Base-by-base conservation (phyloP, 441 rosid species). In the Gossypium trilobum region DNA sequence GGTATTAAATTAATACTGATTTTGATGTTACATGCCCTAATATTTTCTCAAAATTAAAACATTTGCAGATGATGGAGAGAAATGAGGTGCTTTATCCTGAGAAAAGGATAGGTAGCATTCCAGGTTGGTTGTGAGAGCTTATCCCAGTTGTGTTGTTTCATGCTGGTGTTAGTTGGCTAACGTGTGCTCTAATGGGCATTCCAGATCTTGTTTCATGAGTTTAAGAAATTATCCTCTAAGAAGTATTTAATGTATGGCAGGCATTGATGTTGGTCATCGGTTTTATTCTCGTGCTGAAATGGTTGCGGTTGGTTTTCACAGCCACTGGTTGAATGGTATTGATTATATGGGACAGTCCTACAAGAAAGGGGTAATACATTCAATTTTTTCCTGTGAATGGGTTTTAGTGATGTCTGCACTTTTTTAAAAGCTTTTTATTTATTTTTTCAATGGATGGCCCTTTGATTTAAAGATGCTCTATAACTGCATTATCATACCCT, bases 241-340 rank as follows among this genome's bases (percentile, higher is more conserved):
- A 9, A 23, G 2, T 22, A 22, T 36, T 19, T 22, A 29, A 29
- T 72, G 4, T 23, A 25, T 84, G 77, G 56, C 77, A 93, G 98
- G 98, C 67, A 80, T 93, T 75, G 74, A 78, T 23, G 94, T 89
- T 68, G 97, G 98, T 31, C 93, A 91, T 70, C 92, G 78, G 29
- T 93, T 93, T 70, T 93, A 82, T 72, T 93, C 97, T 66, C 83
- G 98, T 70, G 94, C 95, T 59, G 95, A 89, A 84, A 93, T 93
- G 97, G 88, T 84, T 61, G 97, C 79, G 16, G 83, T 91, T 58
- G 98, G 98, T 68, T 82, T 93, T 68, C 98, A 91, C 74, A 79
- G 85, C 75, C 98, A 93, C 59, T 93, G 95, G 97, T 78, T 93
- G 81, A 91, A 91, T 82, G 97, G 97, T 44, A 93, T 91, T 19